Evolutionary conservation across 306 rosid species (phyloP).

Genomic region (Macrotyloma uniflorum): DNA sequence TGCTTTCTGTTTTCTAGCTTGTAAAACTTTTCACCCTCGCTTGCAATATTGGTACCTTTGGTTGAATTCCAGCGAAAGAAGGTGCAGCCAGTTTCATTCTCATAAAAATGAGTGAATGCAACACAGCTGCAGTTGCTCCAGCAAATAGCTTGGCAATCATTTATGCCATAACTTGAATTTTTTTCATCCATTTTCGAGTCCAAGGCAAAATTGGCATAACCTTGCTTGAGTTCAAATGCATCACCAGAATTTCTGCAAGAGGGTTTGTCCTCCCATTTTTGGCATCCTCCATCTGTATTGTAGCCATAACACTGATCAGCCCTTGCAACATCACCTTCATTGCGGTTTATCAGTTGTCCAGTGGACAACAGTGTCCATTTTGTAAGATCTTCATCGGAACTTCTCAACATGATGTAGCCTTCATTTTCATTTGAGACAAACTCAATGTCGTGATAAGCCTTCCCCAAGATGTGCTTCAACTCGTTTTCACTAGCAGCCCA

Average conservation of each 20-base stretch:
- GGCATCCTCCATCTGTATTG: constrained; percentile 33
- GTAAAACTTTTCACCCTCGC: not conserved
- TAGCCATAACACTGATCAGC: constrained; percentile 32
- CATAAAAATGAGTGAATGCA: not conserved
- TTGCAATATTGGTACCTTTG: not conserved
- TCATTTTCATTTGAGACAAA: not conserved
- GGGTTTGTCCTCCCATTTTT: constrained; percentile 26
- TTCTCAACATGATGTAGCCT: not conserved
- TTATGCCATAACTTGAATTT: constrained; percentile 6
- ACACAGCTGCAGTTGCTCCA: constrained; percentile 38
- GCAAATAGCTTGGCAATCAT: constrained; percentile 34
- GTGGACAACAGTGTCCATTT: constrained; percentile 18
- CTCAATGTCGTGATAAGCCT: not conserved
- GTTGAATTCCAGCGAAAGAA: not conserved
- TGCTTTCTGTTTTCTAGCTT: not conserved
- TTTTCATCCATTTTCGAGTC: not conserved
- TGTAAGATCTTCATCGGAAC: not conserved
- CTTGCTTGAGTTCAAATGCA: not conserved
- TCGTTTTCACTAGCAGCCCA: not conserved
- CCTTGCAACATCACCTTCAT: constrained; percentile 10
- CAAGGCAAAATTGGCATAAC: not conserved
- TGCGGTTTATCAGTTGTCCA: constrained; percentile 6
- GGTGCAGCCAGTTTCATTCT: constrained; percentile 25
- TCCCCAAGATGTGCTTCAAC: not conserved
- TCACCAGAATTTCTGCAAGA: constrained; percentile 1